phyloP scores from a whole-genome alignment of 805 yeast genomes.

The Candida berthetii region DNA sequence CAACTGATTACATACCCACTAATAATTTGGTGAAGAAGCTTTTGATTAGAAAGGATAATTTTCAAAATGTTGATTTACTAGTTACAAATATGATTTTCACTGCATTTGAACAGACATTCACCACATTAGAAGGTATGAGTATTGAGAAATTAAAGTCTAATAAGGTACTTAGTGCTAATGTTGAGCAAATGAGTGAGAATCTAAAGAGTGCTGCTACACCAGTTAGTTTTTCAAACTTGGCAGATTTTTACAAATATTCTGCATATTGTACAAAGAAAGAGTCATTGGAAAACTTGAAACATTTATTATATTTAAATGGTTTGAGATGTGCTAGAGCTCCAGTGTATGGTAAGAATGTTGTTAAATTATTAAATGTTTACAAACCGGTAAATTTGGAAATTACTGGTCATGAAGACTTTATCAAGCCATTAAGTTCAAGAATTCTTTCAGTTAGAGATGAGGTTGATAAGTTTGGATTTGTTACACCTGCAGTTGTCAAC shows the following conservation, averaged over 20 bases:
- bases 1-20: conserved; percentile 36
- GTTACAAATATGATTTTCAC: conserved; percentile 59
- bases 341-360: conserved; percentile 55
- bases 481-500: conserved; percentile 83
- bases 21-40: conserved; percentile 33
- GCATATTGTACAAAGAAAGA: conserved; percentile 46
- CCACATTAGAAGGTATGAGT: conserved; percentile 40
- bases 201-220: conserved; percentile 25
- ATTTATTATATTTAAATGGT: conserved; percentile 54
- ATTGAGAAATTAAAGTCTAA: conserved; percentile 42
- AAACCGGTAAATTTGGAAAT: conserved; percentile 20
- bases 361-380: conserved; percentile 31
- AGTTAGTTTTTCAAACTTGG: conserved; percentile 28
- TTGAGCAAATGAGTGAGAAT: conserved; percentile 32
- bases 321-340: conserved; percentile 64
- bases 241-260: conserved; percentile 53
- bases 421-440: conserved; percentile 36
- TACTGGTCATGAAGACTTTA: conserved; percentile 21
- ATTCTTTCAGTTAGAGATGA: conserved; percentile 35
- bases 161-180: conserved; percentile 35
- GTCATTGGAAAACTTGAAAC: conserved; percentile 47
- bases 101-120: conserved; percentile 28
- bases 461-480: conserved; percentile 73
- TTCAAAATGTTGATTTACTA: conserved; percentile 36
- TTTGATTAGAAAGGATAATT: conserved; percentile 20